A percentile compares a stretch with the other conserved stretches of the same genome.
Conservation (phyloP, 495 filamentous ascomycete genomes). For the Xanthoparmelia taractica region DNA sequence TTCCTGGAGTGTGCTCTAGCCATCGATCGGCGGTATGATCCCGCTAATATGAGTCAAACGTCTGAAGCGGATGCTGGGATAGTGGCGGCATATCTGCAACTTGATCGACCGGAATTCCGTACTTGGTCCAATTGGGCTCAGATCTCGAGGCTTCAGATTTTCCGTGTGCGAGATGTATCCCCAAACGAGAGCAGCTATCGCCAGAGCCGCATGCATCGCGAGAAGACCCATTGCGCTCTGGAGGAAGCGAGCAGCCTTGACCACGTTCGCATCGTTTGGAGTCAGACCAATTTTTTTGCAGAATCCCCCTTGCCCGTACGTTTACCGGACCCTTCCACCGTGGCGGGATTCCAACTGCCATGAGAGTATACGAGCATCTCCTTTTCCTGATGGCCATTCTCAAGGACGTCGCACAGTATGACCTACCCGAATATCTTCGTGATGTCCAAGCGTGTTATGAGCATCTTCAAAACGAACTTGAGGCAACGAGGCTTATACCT, state of each 20-base stretch:
- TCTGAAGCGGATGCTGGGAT: background rate
- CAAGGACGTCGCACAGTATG: slow-evolving; percentile 6
- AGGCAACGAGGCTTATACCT: slow-evolving; percentile 2
- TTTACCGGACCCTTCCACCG: slow-evolving; percentile 14
- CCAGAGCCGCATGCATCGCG: slow-evolving; percentile 17
- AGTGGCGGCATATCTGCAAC: slow-evolving; percentile 9
- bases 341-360: slow-evolving; percentile 18
- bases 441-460: slow-evolving; percentile 27
- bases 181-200: slow-evolving; percentile 21
- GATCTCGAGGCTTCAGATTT: slow-evolving; percentile 21
- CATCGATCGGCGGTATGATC: slow-evolving; percentile 1
- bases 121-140: slow-evolving; percentile 17
- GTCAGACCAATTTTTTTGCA: slow-evolving; percentile 21
- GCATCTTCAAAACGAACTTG: slow-evolving; percentile 23
- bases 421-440: slow-evolving; percentile 25
- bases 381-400: slow-evolving; percentile 17
- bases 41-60: no score
- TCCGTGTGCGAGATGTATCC: slow-evolving; percentile 12
- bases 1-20: slow-evolving; percentile 12
- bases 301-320: slow-evolving; percentile 19
- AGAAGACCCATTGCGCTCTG: slow-evolving; percentile 14
- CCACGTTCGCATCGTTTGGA: slow-evolving; percentile 25
- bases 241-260: slow-evolving; percentile 13
- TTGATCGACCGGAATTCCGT: slow-evolving; percentile 7
- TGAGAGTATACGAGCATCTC: slow-evolving; percentile 27